phyloP scores from a whole-genome alignment of 2,329 filamentous ascomycete genomes.

The Trichophyton simii region DNA sequence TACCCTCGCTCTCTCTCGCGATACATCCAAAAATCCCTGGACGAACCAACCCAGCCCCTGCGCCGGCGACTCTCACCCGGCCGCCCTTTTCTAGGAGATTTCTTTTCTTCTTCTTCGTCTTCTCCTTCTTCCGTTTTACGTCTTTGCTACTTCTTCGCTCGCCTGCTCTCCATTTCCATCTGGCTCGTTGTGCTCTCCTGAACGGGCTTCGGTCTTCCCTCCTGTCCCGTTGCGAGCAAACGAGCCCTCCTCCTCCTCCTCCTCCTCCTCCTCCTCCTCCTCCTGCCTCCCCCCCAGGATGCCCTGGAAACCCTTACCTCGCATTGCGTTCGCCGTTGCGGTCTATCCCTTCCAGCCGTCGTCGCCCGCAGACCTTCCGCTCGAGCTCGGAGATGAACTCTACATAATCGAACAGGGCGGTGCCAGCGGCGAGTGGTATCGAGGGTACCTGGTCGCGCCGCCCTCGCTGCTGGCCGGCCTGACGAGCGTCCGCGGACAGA shows the following conservation, averaged over 20 bases:
- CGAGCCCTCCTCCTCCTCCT: background rate
- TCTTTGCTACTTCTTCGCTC: no score
- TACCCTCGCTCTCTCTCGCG: conserved; percentile 3
- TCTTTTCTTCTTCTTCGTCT: no score
- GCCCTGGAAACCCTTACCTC: conserved; percentile 94
- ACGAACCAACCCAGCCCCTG: background rate
- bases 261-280: background rate
- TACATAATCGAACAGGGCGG: conserved; percentile 97
- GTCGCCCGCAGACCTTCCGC: conserved; percentile 76
- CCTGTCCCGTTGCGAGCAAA: background rate
- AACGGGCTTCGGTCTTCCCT: background rate
- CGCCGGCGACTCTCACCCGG: background rate
- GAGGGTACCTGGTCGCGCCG: conserved; percentile 88
- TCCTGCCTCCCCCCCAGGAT: conserved; percentile 37
- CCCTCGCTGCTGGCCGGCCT: conserved; percentile 84
- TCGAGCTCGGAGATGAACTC: conserved; percentile 95
- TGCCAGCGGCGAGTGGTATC: conserved; percentile 73
- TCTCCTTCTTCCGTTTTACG: no score
- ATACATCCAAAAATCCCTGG: conserved; percentile 3
- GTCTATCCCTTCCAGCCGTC: conserved; percentile 85
- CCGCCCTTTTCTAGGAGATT: no score
- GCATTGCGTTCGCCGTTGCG: conserved; percentile 95
- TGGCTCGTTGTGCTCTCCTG: no score
- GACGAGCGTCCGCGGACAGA: conserved; percentile 82
- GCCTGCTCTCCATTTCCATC: no score